Evolutionary conservation across 495 filamentous ascomycete species (phyloP).

Genomic region (Sphaerosporella brunnea): DNA sequence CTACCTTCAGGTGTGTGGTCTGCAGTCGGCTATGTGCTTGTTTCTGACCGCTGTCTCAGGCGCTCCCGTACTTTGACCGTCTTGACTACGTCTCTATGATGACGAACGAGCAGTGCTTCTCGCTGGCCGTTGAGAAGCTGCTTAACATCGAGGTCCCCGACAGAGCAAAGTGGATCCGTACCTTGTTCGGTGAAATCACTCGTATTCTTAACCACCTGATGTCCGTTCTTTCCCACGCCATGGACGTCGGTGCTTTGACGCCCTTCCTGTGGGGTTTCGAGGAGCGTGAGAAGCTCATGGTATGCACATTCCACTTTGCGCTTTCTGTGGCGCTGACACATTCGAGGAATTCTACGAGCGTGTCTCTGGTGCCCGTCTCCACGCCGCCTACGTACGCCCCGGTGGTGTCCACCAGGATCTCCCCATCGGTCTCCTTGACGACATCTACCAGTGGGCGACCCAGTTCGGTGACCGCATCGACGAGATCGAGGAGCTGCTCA

Average conservation of each 20-base stretch:
- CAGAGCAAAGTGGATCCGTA: conserved; percentile 91
- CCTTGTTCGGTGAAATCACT: conserved; percentile 92
- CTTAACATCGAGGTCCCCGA: conserved; percentile 93
- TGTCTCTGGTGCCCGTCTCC: conserved; percentile 92
- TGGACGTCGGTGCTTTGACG: conserved; percentile 97
- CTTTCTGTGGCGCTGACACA: neutral
- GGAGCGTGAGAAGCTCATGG: conserved; percentile 99
- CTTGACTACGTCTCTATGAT: conserved; percentile 99
- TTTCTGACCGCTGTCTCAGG: conserved; percentile 26
- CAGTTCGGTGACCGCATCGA: conserved; percentile 99
- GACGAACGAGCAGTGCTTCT: conserved; percentile 98
- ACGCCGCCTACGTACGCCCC: conserved; percentile 94
- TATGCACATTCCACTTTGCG: conserved; percentile 27
- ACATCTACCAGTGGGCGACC: conserved; percentile 99
- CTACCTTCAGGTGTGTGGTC: conserved; percentile 51
- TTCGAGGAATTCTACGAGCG: conserved; percentile 96
- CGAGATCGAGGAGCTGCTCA: conserved; percentile 95
- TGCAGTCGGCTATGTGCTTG: neutral
- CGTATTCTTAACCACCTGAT: conserved; percentile 93
- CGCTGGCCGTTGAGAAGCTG: conserved; percentile 90
- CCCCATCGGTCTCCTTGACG: conserved; percentile 84
- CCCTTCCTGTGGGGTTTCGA: conserved; percentile 99
- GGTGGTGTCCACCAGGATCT: conserved; percentile 94
- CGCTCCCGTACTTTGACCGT: conserved; percentile 95
- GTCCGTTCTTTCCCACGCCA: conserved; percentile 93